Evolutionary conservation across 2,329 filamentous ascomycete species (phyloP).

Genomic region (Fusarium gaditjirri): DNA sequence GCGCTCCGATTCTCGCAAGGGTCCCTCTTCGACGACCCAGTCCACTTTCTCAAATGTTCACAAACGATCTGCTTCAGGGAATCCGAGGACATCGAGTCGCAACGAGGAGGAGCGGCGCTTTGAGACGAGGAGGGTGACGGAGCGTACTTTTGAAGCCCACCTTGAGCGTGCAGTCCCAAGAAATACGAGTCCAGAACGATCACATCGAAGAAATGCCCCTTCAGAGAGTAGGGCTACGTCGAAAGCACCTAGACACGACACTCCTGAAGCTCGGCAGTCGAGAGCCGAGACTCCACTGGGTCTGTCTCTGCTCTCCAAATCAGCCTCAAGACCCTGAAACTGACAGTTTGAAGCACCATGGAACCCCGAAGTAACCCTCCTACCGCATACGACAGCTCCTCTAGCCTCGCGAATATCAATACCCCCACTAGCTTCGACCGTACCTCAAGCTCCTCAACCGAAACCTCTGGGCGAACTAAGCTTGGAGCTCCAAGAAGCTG

Average conservation of each 20-base stretch:
- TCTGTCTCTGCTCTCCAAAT: slow-evolving; percentile 46
- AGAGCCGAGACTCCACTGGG: slow-evolving; percentile 62
- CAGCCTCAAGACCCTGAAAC: slow-evolving; percentile 7
- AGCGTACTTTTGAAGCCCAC: slow-evolving; percentile 67
- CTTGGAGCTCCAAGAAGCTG: slow-evolving; percentile 84
- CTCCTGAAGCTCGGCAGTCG: slow-evolving; percentile 55
- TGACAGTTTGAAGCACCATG: slow-evolving; percentile 63
- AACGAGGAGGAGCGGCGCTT: slow-evolving; percentile 54
- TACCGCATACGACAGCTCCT: slow-evolving; percentile 75
- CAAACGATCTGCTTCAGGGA: slow-evolving; percentile 68
- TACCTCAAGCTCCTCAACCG: slow-evolving; percentile 75
- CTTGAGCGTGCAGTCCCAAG: slow-evolving; percentile 70
- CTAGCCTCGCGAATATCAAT: slow-evolving; percentile 72
- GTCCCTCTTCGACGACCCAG: slow-evolving; percentile 51
- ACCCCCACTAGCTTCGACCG: slow-evolving; percentile 79
- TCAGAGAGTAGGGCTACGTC: slow-evolving; percentile 52
- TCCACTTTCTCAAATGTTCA: slow-evolving; percentile 54
- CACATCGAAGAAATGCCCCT: slow-evolving; percentile 55
- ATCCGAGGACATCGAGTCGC: slow-evolving; percentile 62
- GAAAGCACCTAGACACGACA: slow-evolving; percentile 55
- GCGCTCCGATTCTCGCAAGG: slow-evolving; percentile 51
- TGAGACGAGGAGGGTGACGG: slow-evolving; percentile 66
- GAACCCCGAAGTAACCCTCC: slow-evolving; percentile 81
- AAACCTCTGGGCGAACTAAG: slow-evolving; percentile 78
- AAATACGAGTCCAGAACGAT: slow-evolving; percentile 68